Percentiles rank a stretch among this genome's conserved stretches.
phyloP scores from a whole-genome alignment of 306 rosid species.

The Vachellia pachyceras region DNA sequence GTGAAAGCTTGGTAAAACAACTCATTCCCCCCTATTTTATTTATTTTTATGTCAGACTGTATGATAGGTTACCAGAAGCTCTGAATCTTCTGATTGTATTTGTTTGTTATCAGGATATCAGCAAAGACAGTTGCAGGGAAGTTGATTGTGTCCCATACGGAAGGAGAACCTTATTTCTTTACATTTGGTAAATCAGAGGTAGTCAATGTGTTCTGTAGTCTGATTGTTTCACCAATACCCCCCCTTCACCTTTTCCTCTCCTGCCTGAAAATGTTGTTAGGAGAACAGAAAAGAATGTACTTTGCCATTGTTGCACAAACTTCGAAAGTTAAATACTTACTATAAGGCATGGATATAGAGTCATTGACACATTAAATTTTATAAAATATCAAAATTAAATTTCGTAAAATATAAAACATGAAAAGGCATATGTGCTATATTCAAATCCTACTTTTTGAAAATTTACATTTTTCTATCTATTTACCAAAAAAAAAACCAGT shows the following conservation, averaged over 20 bases:
- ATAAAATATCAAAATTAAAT: background rate
- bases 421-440: background rate
- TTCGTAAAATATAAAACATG: background rate
- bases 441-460: background rate
- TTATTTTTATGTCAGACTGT: conserved; percentile 28
- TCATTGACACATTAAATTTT: background rate
- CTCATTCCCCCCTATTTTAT: conserved; percentile 10
- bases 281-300: conserved; percentile 4
- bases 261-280: background rate
- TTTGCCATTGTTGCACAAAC: conserved; percentile 35
- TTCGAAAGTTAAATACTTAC: background rate
- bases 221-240: conserved; percentile 1
- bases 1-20: conserved; percentile 84
- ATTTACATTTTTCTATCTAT: background rate
- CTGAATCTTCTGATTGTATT: conserved; percentile 29
- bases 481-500: background rate
- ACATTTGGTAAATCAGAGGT: conserved; percentile 97
- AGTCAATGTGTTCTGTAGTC: conserved; percentile 35
- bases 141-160: conserved; percentile 61
- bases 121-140: conserved; percentile 78
- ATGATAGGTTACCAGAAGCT: conserved; percentile 31
- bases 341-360: background rate
- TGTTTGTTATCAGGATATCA: conserved; percentile 75
- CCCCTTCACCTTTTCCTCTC: background rate
- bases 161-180: conserved; percentile 84